phyloP scores from a whole-genome alignment of 2,329 filamentous ascomycete genomes.

The Alternaria brassicae region DNA sequence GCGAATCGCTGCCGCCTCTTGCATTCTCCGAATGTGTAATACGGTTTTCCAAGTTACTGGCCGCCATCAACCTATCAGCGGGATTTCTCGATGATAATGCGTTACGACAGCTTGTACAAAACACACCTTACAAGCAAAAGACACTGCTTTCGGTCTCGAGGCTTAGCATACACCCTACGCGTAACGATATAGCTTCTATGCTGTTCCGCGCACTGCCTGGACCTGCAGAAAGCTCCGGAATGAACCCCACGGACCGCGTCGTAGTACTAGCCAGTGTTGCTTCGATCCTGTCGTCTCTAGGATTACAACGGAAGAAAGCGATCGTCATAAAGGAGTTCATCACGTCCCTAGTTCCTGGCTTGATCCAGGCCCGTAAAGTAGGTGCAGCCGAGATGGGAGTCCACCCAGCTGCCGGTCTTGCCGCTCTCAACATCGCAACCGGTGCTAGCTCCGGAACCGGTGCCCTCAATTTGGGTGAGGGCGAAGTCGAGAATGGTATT shows the following conservation, averaged over 20 bases:
- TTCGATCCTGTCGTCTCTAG: conserved; percentile 80
- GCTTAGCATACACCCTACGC: conserved; percentile 45
- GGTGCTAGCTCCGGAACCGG: conserved; percentile 74
- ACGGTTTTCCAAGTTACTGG: conserved; percentile 73
- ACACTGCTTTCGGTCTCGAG: conserved; percentile 44
- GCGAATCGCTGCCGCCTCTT: conserved; percentile 74
- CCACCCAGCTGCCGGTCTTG: conserved; percentile 87
- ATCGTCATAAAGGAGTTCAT: conserved; percentile 88
- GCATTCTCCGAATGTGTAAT: conserved; percentile 76
- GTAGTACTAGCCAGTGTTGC: conserved; percentile 85
- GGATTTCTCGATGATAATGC: conserved; percentile 68
- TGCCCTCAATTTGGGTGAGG: conserved; percentile 64
- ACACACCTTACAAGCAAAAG: conserved; percentile 56
- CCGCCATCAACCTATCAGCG: conserved; percentile 69
- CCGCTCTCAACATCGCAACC: conserved; percentile 66
- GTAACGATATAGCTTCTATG: conserved; percentile 49
- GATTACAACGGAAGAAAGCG: conserved; percentile 86
- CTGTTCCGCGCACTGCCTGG: conserved; percentile 60
- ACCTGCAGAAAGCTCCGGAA: conserved; percentile 60
- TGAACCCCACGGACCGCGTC: conserved; percentile 77
- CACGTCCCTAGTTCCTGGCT: conserved; percentile 78
- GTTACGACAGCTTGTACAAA: conserved; percentile 55
- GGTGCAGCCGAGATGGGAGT: conserved; percentile 96
- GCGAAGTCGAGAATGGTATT: conserved; percentile 51
- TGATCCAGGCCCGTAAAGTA: conserved; percentile 89